Evolutionary conservation across 805 yeast species (phyloP).

Genomic region (Millerago galiae): DNA sequence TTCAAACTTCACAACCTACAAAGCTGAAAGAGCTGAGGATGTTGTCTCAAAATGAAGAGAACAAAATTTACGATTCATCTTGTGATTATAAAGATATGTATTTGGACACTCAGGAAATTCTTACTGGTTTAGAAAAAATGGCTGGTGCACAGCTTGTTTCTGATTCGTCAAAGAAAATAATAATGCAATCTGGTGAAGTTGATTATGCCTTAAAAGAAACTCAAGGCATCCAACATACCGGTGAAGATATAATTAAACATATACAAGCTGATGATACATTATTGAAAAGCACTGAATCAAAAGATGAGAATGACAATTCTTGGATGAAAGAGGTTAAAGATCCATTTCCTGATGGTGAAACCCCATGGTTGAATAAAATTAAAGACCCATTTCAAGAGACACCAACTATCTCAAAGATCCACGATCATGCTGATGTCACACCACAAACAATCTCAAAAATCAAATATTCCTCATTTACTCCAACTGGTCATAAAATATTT

Average conservation of each 20-base stretch:
- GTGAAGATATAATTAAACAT: not conserved
- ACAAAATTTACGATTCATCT: slow-evolving; percentile 21
- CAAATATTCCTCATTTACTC: slow-evolving; percentile 3
- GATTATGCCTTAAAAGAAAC: not conserved
- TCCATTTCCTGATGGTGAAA: slow-evolving; percentile 4
- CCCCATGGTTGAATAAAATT: slow-evolving; percentile 20
- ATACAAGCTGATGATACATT: no score
- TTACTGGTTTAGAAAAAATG: slow-evolving; percentile 1
- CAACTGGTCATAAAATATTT: slow-evolving; percentile 16
- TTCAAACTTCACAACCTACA: slow-evolving; percentile 6
- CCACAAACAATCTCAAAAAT: slow-evolving; percentile 10
- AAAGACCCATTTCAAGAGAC: slow-evolving; percentile 29
- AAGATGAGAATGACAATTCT: not conserved
- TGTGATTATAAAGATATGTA: slow-evolving; percentile 13
- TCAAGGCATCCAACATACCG: not conserved
- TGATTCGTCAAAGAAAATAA: not conserved
- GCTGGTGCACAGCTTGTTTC: not conserved
- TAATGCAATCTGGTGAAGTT: slow-evolving; percentile 1
- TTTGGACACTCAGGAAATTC: slow-evolving; percentile 16
- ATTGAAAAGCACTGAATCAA: not conserved
- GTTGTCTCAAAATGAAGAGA: slow-evolving; percentile 17
- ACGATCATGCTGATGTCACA: slow-evolving; percentile 11
- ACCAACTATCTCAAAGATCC: slow-evolving; percentile 9
- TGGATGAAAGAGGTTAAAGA: slow-evolving; percentile 3
- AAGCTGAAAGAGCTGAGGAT: slow-evolving; percentile 9